Base-by-base conservation (phyloP, 2,329 filamentous ascomycete species). In the Cladophialophora carrionii region DNA sequence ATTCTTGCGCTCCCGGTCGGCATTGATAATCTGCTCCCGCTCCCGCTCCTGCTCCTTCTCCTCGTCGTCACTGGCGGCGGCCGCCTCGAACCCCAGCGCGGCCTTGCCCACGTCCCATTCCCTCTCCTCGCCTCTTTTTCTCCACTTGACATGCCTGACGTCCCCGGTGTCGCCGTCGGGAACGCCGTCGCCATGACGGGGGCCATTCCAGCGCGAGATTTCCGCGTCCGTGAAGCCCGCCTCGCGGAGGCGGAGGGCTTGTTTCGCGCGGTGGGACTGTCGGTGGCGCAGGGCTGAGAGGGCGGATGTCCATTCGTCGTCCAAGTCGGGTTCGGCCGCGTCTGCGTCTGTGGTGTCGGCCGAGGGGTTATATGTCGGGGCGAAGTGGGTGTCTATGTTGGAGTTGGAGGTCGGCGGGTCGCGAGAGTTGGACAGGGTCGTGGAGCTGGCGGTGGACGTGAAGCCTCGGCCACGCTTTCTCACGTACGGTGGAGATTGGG, bases 221-320 rank as follows among this genome's bases (percentile, higher is more conserved):
- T 92, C 86, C 4, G 87, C 85, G 17, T 92, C 90, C 1, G 85
- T 87, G 73, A 96, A 96, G 0, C 92, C 93, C 0, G 91, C 92
- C 22, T 85, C 86, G 37, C 87, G 87, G 65, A 97, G 78, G 64
- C 92, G 82, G 59, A 92, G 88, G 6, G 90, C 90, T 32, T 92
- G 91, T 70, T 88, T 86, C 68, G 88, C 83, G 72, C 87, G 88
- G 86, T 90, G 92, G 70, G 88, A 88, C 70, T 91, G 86, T n/a
- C 91, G 87, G 74, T 96, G 92, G 46, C 89, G 85, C 62, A 91
- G 82, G 4, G 88, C 87, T 76, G 96, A 92, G 0, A 95, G 81
- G 0, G 90, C 87, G 71, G 91, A 86, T 52, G 91, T 90, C 92
- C 92, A 96, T 65, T 91, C 87, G 66, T 88, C 87, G 31, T 78